Evolutionary conservation across 2,329 filamentous ascomycete genomes (phyloP).

Genomic region (Hypoxylon sp.): DNA sequence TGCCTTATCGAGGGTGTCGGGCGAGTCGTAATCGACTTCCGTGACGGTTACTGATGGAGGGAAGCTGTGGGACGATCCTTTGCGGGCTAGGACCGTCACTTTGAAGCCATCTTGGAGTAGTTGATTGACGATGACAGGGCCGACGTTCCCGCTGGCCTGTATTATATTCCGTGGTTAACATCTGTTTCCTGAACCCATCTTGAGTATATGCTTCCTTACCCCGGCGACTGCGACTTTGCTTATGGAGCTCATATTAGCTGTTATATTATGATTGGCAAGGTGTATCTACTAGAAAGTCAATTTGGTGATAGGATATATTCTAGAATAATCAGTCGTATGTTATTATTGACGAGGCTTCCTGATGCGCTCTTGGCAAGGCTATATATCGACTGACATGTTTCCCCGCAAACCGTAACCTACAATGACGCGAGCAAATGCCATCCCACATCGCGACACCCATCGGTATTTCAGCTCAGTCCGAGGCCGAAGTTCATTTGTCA

Average conservation of each 20-base stretch:
- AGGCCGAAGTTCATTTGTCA: constrained; percentile 17
- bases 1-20: constrained; percentile 61
- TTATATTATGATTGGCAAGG: too few species aligned
- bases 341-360: background rate
- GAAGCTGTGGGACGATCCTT: constrained; percentile 54
- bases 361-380: background rate
- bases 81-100: constrained; percentile 66
- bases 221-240: constrained; percentile 39
- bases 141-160: constrained; percentile 50
- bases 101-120: constrained; percentile 58
- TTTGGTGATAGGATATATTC: too few species aligned
- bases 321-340: background rate
- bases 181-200: background rate
- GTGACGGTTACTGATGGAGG: constrained; percentile 56
- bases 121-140: constrained; percentile 53
- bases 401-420: background rate
- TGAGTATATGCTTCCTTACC: constrained; percentile 16
- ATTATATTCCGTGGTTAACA: background rate
- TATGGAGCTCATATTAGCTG: constrained; percentile 31
- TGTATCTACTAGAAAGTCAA: too few species aligned
- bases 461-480: background rate
- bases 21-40: constrained; percentile 61
- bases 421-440: background rate
- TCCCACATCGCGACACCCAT: background rate
- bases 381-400: background rate